Percentiles rank a stretch among this genome's conserved stretches.
Evolutionary conservation across 768 basidiomycete genomes (phyloP).

Genomic region (Neoboletus brunneissimus): DNA sequence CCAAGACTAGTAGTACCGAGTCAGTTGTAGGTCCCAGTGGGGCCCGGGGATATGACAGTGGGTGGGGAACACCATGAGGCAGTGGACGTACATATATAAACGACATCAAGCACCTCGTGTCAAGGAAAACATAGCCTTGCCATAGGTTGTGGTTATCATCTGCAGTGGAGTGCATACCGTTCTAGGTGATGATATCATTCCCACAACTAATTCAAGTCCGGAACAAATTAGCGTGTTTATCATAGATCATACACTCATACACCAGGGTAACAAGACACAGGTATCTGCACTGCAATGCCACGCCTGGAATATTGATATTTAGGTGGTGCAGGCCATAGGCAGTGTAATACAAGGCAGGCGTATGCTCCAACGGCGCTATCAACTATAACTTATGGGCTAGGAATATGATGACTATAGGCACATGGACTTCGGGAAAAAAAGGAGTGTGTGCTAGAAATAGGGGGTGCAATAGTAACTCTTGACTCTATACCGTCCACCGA

Average conservation of each 20-base stretch:
- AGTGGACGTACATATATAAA: conserved; percentile 1
- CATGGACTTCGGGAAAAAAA: background rate
- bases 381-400: conserved; percentile 25
- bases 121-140: conserved; percentile 7
- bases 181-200: conserved; percentile 8
- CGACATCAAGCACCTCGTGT: conserved; percentile 10
- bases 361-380: conserved; percentile 6
- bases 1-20: background rate
- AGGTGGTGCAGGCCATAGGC: conserved; percentile 5
- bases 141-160: background rate
- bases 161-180: conserved; percentile 8
- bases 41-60: background rate
- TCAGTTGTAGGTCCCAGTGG: conserved; percentile 7
- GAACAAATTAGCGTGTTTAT: background rate
- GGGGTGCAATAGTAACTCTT: background rate
- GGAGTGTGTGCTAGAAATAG: conserved; percentile 2
- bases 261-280: background rate
- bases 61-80: conserved; percentile 4
- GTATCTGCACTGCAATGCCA: background rate
- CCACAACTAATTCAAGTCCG: background rate
- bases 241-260: background rate
- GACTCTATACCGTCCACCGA: background rate
- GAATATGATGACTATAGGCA: conserved; percentile 6
- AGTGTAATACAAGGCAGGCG: conserved; percentile 17
- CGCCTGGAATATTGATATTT: background rate